These are phyloP conservation scores for Leccinum fallax DNA, from an alignment of 1,284 basidiomycete genomes.

Conservation along the genomic window DNA sequence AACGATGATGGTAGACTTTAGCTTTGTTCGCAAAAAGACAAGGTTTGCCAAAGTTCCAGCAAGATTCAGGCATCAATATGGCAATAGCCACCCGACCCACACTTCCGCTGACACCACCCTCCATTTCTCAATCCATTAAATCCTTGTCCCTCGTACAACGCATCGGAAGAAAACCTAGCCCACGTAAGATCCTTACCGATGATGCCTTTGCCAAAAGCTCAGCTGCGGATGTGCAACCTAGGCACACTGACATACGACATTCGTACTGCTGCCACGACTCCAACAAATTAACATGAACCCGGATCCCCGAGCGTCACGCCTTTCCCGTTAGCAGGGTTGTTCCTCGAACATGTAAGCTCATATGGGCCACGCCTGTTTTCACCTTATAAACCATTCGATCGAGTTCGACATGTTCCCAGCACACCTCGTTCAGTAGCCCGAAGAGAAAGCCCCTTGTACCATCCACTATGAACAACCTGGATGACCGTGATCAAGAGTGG, in stretches of 20 bases:
- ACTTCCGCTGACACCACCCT: not conserved
- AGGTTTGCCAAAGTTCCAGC: not conserved
- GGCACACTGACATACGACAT: not conserved
- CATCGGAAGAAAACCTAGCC: not conserved
- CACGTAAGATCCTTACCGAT: not conserved
- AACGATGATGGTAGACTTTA: not conserved
- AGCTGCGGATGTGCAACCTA: not conserved
- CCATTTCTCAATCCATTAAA: too few relatives aligned
- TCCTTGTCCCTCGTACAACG: not conserved
- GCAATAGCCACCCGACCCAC: not conserved
- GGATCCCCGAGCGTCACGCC: not conserved
- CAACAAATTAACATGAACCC: conserved; percentile 2
- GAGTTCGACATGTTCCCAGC: not conserved
- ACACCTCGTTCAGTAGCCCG: not conserved
- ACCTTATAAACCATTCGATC: conserved; percentile 11
- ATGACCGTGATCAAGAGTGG: not conserved
- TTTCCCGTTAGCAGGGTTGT: not conserved
- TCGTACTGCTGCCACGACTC: not conserved
- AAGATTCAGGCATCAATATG: not conserved
- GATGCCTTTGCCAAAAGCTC: not conserved
- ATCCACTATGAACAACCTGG: not conserved
- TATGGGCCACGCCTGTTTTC: not conserved
- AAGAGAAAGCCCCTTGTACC: not conserved
- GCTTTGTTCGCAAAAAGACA: not conserved
- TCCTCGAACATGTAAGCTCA: conserved; percentile 8